Evolutionary conservation across 768 basidiomycete species (phyloP), one percentile per base, ranked within the genome.

Genomic region (Boletus edulis): DNA sequence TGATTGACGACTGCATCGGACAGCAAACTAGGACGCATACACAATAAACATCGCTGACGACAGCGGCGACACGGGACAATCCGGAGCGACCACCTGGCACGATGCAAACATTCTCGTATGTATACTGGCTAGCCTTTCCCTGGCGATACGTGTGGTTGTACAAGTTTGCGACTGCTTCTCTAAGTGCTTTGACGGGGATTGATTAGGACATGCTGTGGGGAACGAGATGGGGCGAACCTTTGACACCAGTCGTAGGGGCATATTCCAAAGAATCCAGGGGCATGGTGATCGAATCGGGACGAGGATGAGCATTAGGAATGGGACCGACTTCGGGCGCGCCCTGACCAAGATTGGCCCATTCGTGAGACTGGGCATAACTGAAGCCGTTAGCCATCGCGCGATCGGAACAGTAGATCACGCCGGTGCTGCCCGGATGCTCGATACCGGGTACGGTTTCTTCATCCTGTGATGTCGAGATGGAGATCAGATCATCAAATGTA

Each of bases 301-400:
- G 84, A 40, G 78, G 69, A 0, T 85, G 80, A 3, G 89, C 90
- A 52, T 82, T 80, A 11, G 93, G 92, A 43, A 95, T 84, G 3
- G 82, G 83, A 0, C 94, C 94, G 5, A 93, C 88, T 72, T 94
- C 92, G 9, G 93, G 93, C 15, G 91, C 91, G 41, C 90, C 91
- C 73, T 95, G 93, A n/a, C 94, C 95, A 11, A 92, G 78, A 66
- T 93, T 92, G 6, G 89, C 81, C 91, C 92, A 94, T 59, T 87
- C 85, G 63, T 91, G 86, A 14, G 84, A 85, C 60, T 77, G 76
- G 55, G 87, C 81, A 61, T 91, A 89, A 59, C 75, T 86, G 76
- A 94, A 97, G 10, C 94, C 94, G 66, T 97, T 96, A 12, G 93
- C 93, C 76, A 93, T 91, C n/a, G 94, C 91, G 55, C 94, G 85